These are phyloP conservation scores for Athelia sp. DNA, from an alignment of 1,284 basidiomycete genomes.

Conservation along the genomic window DNA sequence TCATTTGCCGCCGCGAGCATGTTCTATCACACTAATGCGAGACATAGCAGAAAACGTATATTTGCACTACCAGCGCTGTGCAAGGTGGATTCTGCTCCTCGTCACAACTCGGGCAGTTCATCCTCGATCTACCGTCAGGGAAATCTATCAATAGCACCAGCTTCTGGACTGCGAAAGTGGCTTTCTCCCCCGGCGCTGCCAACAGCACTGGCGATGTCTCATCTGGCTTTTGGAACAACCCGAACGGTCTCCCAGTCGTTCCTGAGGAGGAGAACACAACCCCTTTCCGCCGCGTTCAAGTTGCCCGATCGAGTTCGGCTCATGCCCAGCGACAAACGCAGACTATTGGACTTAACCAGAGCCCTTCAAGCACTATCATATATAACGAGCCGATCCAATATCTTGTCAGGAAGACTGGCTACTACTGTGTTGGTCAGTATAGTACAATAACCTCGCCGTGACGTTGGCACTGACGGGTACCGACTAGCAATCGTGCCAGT, in stretches of 20 bases:
- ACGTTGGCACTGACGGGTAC: constrained; percentile 10
- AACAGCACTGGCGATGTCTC: constrained; percentile 9
- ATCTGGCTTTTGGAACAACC: constrained; percentile 51
- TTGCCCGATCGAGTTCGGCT: constrained; percentile 15
- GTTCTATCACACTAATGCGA: constrained; percentile 6
- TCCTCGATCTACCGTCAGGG: constrained; percentile 64
- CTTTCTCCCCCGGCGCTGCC: constrained; percentile 38
- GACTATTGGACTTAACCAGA: constrained; percentile 32
- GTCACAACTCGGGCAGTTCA: constrained; percentile 78
- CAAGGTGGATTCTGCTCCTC: constrained; percentile 64
- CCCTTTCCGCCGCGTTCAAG: constrained; percentile 37
- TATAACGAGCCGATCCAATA: constrained; percentile 73
- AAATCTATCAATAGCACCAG: constrained; percentile 64
- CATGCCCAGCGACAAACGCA: constrained; percentile 13
- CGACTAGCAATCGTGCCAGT: constrained; percentile 77
- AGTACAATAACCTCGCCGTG: background rate
- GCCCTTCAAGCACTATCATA: constrained; percentile 40
- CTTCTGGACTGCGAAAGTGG: constrained; percentile 73
- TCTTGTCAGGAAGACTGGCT: constrained; percentile 82
- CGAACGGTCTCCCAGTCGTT: constrained; percentile 51
- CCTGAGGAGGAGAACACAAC: constrained; percentile 39
- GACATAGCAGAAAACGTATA: constrained; percentile 78
- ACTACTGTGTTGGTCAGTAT: constrained; percentile 87
- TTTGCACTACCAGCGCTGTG: constrained; percentile 81
- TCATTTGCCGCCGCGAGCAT: background rate